A percentile compares a stretch with the other conserved stretches of the same genome.
Conservation (phyloP, 495 filamentous ascomycete genomes). For the Hyaloscypha finlandica region DNA sequence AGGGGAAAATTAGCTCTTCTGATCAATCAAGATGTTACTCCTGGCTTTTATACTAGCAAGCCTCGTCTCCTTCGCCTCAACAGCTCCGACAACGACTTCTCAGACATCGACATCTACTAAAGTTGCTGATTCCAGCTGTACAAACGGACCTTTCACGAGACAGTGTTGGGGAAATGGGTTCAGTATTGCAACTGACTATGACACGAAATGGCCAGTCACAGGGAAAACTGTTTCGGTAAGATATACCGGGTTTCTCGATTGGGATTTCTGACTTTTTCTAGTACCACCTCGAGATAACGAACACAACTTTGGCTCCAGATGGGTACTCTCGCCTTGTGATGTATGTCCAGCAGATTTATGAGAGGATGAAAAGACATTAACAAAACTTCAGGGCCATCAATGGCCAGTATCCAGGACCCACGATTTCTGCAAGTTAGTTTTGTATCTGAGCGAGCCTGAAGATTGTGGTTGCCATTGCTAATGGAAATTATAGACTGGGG, state of each 20-base stretch:
- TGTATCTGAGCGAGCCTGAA: neutral
- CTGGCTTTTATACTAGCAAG: no score
- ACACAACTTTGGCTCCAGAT: slow-evolving; percentile 49
- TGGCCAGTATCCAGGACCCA: slow-evolving; percentile 35
- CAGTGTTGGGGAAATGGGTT: slow-evolving; percentile 36
- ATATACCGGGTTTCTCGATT: neutral
- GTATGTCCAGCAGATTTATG: slow-evolving; percentile 43
- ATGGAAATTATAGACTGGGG: slow-evolving; percentile 22
- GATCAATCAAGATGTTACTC: no score
- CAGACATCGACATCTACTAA: no score
- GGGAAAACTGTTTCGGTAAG: slow-evolving; percentile 39
- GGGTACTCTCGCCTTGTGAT: slow-evolving; percentile 42
- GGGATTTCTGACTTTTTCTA: slow-evolving; percentile 6
- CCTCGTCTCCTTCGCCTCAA: no score
- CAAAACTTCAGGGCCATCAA: no score
- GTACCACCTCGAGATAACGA: slow-evolving; percentile 44
- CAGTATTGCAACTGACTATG: slow-evolving; percentile 35
- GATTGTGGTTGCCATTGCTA: neutral
- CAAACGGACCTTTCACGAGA: slow-evolving; percentile 41
- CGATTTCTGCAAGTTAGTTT: slow-evolving; percentile 34
- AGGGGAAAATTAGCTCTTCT: no score
- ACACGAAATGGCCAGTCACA: slow-evolving; percentile 54
- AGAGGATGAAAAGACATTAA: no score
- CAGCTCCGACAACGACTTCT: no score
- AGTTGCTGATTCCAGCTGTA: slow-evolving; percentile 21